These are phyloP conservation scores for Fagopyrum homotropicum DNA, from an alignment of 148 eudicot genomes.

Conservation along the genomic window DNA sequence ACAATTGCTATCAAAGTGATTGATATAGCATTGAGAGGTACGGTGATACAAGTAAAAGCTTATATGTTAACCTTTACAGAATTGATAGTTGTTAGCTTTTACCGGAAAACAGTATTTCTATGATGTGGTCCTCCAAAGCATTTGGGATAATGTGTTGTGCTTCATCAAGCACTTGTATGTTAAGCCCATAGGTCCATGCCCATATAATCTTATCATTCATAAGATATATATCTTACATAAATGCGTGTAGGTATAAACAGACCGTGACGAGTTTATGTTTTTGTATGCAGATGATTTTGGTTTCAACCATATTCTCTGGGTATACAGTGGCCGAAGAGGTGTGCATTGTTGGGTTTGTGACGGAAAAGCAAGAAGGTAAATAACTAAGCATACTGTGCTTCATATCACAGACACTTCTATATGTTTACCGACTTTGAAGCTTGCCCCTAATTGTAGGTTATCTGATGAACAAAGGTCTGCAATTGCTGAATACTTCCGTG, in stretches of 20 bases:
- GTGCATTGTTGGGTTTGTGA: constrained; percentile 99
- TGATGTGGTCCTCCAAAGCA: background rate
- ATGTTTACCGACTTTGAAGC: constrained; percentile 2
- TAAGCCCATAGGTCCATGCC: background rate
- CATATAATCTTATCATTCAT: background rate
- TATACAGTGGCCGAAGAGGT: constrained; percentile 94
- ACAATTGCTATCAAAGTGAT: constrained; percentile 88
- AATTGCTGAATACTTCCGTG: constrained; percentile 69
- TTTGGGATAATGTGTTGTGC: background rate
- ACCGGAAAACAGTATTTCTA: background rate
- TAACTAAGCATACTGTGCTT: background rate
- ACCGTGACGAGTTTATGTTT: background rate
- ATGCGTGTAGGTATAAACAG: background rate
- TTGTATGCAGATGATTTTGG: constrained; percentile 76
- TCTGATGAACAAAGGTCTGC: constrained; percentile 79
- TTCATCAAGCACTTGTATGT: background rate
- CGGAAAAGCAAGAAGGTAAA: constrained; percentile 87
- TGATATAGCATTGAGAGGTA: constrained; percentile 91
- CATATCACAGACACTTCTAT: background rate
- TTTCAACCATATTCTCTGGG: constrained; percentile 90
- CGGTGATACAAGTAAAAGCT: background rate
- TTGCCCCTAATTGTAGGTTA: constrained; percentile 41
- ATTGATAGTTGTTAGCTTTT: background rate
- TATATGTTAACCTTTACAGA: background rate
- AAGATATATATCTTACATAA: background rate